phyloP scores from a whole-genome alignment of 148 eudicot species.

The Arctostaphylos glauca region DNA sequence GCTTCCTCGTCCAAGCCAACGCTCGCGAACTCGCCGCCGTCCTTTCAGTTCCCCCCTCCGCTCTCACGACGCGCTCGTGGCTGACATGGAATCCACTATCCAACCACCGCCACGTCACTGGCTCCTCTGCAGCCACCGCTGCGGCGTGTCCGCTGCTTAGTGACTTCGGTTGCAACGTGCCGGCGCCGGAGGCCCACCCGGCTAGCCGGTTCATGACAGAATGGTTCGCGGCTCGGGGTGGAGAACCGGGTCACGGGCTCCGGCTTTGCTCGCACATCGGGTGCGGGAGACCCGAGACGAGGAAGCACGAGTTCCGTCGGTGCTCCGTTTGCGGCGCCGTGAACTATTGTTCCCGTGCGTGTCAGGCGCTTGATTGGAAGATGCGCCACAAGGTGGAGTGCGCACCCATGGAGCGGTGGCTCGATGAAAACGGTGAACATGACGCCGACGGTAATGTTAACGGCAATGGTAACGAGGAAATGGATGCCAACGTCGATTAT shows the following conservation, averaged over 20 bases:
- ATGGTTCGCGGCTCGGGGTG: constrained; percentile 48
- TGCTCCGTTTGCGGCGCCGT: constrained; percentile 65
- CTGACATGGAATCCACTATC: constrained; percentile 32
- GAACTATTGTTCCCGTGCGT: constrained; percentile 68
- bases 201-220: constrained; percentile 63
- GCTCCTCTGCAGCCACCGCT: not conserved
- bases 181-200: constrained; percentile 68
- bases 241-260: constrained; percentile 32
- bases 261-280: constrained; percentile 53
- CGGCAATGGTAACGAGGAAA: constrained; percentile 19
- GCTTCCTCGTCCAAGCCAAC: constrained; percentile 86
- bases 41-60: constrained; percentile 28
- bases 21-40: constrained; percentile 82
- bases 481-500: not conserved
- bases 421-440: constrained; percentile 24
- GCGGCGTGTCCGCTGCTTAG: constrained; percentile 64
- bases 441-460: constrained; percentile 15
- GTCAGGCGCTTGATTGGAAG: constrained; percentile 76
- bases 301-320: constrained; percentile 62
- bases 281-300: constrained; percentile 67
- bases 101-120: constrained; percentile 16
- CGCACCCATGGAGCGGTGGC: constrained; percentile 45
- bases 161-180: constrained; percentile 84
- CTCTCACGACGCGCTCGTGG: constrained; percentile 26
- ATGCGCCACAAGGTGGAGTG: constrained; percentile 58